These are phyloP conservation scores for Magnolia changhungtana DNA, from an alignment of 164 flowering plant genomes.

Conservation along the genomic window DNA sequence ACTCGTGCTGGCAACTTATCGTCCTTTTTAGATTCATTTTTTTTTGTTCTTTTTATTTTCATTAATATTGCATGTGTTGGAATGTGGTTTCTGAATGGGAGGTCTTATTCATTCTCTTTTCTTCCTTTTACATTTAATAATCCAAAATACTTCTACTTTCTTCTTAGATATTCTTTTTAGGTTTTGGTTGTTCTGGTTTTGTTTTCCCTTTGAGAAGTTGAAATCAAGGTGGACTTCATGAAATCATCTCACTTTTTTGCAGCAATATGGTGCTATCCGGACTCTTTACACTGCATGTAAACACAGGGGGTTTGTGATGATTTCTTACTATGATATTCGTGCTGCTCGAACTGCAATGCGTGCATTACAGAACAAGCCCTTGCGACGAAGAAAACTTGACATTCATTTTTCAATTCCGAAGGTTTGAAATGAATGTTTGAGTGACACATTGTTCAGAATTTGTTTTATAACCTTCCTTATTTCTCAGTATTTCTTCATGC, in stretches of 20 bases:
- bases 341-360: constrained; percentile 97
- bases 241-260: constrained; percentile 20
- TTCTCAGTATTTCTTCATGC: neutral
- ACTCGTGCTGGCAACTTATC: no score
- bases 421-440: constrained; percentile 33
- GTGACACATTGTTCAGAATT: neutral
- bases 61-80: no score
- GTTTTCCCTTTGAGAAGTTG: neutral
- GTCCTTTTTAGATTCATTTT: no score
- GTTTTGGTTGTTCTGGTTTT: neutral
- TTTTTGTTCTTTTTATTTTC: no score
- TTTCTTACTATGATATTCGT: constrained; percentile 93
- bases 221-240: neutral
- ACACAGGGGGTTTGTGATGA: constrained; percentile 99
- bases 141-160: neutral
- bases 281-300: constrained; percentile 93
- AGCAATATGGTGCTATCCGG: constrained; percentile 98
- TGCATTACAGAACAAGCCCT: constrained; percentile 82
- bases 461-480: constrained; percentile 1
- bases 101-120: no score
- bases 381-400: constrained; percentile 91
- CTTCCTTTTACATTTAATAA: no score
- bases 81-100: no score
- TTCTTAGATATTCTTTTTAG: neutral
- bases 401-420: constrained; percentile 99